Evolutionary conservation across 495 filamentous ascomycete genomes (phyloP), one percentile per base, ranked within the genome.

Genomic region (Cairneyella variabilis): DNA sequence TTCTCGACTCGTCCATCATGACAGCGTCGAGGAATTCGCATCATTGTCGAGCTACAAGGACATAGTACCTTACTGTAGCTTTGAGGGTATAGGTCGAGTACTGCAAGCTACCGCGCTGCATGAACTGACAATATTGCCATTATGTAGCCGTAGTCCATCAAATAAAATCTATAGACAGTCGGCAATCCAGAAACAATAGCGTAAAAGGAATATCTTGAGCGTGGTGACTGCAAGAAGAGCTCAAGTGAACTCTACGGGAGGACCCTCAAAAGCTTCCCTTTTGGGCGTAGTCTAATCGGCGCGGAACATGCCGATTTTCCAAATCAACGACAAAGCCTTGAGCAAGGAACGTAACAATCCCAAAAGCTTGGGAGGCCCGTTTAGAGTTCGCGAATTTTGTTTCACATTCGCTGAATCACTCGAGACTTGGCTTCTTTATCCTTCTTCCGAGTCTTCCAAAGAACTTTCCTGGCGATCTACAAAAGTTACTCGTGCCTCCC

Each of bases 1-100:
- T 76, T 57, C 73, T 76, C 20, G 70, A 66, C 41, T 65, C 61
- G 30, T 77, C 63, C 63, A 61, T 65, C 46, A 52, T 63, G 5
- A 18, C 32, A 30, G 22, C 5, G 8, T 10, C 23, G 0, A 11
- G 17, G 10, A 12, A 20, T 36, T 43, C 37, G 41, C 53, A 59
- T 56, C 42, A 50, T 59, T 40, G 22, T 30, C 14, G 30, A 32
- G 51, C 51, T 54, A 7, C 18, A 11, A 54, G 22, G 18, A 14
- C 26, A 39, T 52, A 16, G 11, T 40, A 9, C 8, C 8, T 34
- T 8, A 8, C 14, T 14, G 30, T 34, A 34, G 8, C 8, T 8
- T 34, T 14, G 8, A 18, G 3, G 3, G 3, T 8, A 37, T 25
- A 3, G 22, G 28, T 10, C 8, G 51, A 27, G 18, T 18, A 52